Evolutionary conservation across 306 rosid genomes (phyloP).

Genomic region (Vigna radiata): DNA sequence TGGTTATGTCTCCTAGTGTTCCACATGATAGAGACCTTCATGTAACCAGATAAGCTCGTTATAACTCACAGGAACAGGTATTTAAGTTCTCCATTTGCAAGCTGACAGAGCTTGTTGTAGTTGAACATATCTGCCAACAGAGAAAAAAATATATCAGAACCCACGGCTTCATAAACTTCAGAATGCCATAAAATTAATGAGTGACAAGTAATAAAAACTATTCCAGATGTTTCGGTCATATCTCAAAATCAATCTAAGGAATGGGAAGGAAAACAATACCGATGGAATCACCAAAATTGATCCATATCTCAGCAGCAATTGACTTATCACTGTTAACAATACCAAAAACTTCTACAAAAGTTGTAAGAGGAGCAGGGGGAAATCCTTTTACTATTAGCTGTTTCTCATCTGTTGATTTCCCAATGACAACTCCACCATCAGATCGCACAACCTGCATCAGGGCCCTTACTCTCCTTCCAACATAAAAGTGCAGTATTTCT

Average conservation of each 20-base stretch:
- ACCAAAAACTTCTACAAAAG: conserved; percentile 86
- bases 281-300: conserved; percentile 77
- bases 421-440: conserved; percentile 63
- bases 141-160: conserved; percentile 20
- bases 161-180: conserved; percentile 17
- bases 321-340: conserved; percentile 77
- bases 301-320: conserved; percentile 79
- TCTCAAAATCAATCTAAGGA: conserved; percentile 11
- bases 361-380: conserved; percentile 58
- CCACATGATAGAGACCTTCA: conserved; percentile 19
- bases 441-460: conserved; percentile 71
- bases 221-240: conserved; percentile 6
- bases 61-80: conserved; percentile 70
- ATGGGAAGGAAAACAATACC: conserved; percentile 56
- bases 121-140: conserved; percentile 62
- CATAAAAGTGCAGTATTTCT: conserved; percentile 62
- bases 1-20: conserved; percentile 19
- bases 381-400: conserved; percentile 70
- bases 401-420: conserved; percentile 80
- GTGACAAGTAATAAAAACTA: background rate
- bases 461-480: conserved; percentile 80
- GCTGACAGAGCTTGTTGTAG: conserved; percentile 86
- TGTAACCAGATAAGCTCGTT: conserved; percentile 30
- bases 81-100: conserved; percentile 86
- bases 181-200: background rate